phyloP scores from a whole-genome alignment of 2,329 filamentous ascomycete species.

The Colletotrichum trifolii region DNA sequence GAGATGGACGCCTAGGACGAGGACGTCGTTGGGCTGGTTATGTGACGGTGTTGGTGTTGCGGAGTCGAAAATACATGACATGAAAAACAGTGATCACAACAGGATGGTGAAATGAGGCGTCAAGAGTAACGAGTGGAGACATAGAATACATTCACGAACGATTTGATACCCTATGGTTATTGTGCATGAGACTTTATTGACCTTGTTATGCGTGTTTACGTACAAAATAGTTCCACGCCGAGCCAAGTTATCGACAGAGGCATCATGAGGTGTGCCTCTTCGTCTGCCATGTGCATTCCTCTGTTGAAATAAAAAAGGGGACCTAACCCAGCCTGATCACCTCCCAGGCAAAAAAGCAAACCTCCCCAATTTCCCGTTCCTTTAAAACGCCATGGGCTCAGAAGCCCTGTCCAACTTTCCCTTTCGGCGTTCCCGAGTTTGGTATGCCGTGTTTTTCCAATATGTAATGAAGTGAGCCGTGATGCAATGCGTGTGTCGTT shows the following conservation, averaged over 20 bases:
- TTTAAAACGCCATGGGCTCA: constrained; percentile 26
- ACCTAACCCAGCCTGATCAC: not conserved
- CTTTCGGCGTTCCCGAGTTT: constrained; percentile 1
- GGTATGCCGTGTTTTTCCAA: constrained; percentile 27
- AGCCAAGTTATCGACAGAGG: not conserved
- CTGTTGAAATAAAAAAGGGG: not conserved
- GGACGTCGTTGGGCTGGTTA: not conserved
- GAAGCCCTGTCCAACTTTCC: constrained; percentile 26
- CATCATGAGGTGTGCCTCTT: constrained; percentile 2
- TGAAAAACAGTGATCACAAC: constrained; percentile 24
- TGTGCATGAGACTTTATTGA: constrained; percentile 31
- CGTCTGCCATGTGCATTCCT: not conserved
- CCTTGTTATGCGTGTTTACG: constrained; percentile 19
- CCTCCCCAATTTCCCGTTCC: constrained; percentile 2
- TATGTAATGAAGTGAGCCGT: constrained; percentile 17
- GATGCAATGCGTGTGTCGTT: constrained; percentile 8
- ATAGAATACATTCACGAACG: constrained; percentile 37
- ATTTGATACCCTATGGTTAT: constrained; percentile 34
- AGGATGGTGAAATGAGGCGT: constrained; percentile 28
- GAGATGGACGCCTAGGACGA: constrained; percentile 41
- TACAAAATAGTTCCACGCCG: constrained; percentile 18
- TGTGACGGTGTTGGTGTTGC: not conserved
- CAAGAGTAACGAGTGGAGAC: constrained; percentile 25
- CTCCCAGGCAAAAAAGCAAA: constrained; percentile 1
- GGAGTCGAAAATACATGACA: constrained; percentile 20